Base-by-base conservation (phyloP, 1,139 yeast species). In the Blastobotrys buckinghamii region DNA sequence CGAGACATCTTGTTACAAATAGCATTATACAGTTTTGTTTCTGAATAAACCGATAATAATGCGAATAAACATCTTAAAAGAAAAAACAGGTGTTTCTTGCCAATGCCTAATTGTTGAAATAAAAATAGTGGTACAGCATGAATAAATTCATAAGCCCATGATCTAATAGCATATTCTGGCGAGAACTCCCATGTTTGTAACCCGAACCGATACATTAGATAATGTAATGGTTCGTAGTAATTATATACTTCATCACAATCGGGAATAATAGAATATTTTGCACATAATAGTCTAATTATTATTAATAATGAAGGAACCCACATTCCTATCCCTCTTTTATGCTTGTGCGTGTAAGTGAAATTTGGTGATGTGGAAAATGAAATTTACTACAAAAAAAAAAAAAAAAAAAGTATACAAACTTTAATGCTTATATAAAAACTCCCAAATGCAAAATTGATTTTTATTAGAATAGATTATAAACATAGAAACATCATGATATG, bases 121-220 rank as follows among this genome's bases (percentile, higher is more conserved):
- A 13, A 19, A 6, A 50, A 44, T 15, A 42, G 9, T 5, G 65
- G 53, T 15, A 55, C 36, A 2, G 70, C 71, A 48, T 71, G 73
- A 5, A 67, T 45, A 27, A 59, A 61, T 4, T 69, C 63, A 59
- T 84, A 89, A 0, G 85, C 76, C 79, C 95, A 90, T 7, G 96
- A 86, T 55, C 97, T 71, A 47, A 90, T 88, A 17, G 96, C 89
- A 61, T 78, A 88, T 49, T 77, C 86, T 0, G 97, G 97, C 0
- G 96, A 87, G 64, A 90, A 90, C 62, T 90, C 97, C 97, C 97
- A 90, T 0, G 97, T 90, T 65, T 89, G 89, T 58, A 88, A 85
- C 2, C 97, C 98, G 64, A 86, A 88, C 1, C 84, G 84, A 56
- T 96, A 77, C 2, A 84, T 69, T 35, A 90, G 60, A 48, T 84